Evolutionary conservation across 2,329 filamentous ascomycete species (phyloP), one percentile per base, ranked within the genome.

Genomic region (Aspergillus ruber): DNA sequence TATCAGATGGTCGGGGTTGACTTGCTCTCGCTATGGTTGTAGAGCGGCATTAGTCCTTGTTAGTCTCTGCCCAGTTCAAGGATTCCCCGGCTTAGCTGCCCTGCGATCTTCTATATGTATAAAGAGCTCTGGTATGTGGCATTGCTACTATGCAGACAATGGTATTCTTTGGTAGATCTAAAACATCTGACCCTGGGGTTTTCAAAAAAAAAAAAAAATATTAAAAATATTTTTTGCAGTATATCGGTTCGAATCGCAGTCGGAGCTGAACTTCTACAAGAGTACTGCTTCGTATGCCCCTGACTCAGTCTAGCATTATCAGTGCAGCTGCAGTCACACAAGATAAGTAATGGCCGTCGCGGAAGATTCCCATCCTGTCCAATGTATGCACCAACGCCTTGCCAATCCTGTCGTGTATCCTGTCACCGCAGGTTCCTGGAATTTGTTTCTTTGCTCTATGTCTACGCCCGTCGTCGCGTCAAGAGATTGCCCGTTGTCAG

Each of bases 401-500:
- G 38, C 18, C 21, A 41, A 21, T 41, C 39, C 21, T 39, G 40
- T 18, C 23, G 36, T 39, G 36, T 18, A 39, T 20, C 15, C 17
- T 39, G 17, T 39, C 17, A 20, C 36, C 15, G 15, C 36, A 43
- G 29, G 8, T 21, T 17, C n/a, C 18, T 20, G 35, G 18, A n/a
- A 21, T 36, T 23, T 10, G 20, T 42, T 47, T 39, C 45, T 13
- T 36, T 43, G 43, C n/a, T n/a, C n/a, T 50, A 54, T 49, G 46
- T 48, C 55, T 27, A 66, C 43, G 54, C 51, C 47, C 67, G 64
- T 58, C 67, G 71, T 55, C 72, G 67, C 23, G 71, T 74, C 56
- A 74, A 61, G 45, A 95, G 72, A 76, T 86, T 91, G 8, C 90
- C 90, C 6, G 93, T 98, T 40, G 85, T 89, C 63, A 98, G 73